Evolutionary conservation across 176 grass and related monocot genomes (phyloP).

Genomic region (Oryza brachyantha): DNA sequence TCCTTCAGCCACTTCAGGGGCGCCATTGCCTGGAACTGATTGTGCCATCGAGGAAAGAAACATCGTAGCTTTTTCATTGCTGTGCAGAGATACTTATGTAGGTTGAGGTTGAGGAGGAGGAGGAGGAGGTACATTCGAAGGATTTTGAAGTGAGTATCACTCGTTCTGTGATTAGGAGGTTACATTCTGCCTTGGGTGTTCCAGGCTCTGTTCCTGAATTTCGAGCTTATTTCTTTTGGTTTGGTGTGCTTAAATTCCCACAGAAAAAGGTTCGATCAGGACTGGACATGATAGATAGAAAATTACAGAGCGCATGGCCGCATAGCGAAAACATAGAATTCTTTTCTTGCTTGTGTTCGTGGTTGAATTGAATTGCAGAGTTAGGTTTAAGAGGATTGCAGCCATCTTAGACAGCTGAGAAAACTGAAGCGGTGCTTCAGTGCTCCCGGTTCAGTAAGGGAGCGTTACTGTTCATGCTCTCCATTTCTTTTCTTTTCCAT

Average conservation of each 20-base stretch:
- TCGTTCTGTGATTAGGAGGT: background rate
- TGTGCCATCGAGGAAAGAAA: background rate
- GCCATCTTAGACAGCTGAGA: background rate
- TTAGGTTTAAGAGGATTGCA: background rate
- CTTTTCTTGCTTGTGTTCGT: background rate
- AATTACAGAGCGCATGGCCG: background rate
- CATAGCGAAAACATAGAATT: background rate
- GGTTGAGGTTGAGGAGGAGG: background rate
- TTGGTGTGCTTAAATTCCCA: background rate
- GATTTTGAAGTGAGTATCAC: constrained; percentile 28
- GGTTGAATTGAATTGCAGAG: background rate
- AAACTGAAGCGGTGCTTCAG: background rate
- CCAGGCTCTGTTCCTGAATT: background rate
- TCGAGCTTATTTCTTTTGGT: background rate
- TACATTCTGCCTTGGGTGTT: background rate
- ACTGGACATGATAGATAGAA: background rate
- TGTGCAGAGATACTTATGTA: background rate
- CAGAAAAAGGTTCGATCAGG: background rate
- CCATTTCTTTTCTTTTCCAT: background rate
- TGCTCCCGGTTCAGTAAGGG: background rate
- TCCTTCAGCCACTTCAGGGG: background rate
- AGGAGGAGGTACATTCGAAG: background rate
- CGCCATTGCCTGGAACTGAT: background rate
- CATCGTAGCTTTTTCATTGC: background rate
- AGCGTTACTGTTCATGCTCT: background rate